Conservation (phyloP, 345 rosid genomes). For the Melastoma malabathricum region DNA sequence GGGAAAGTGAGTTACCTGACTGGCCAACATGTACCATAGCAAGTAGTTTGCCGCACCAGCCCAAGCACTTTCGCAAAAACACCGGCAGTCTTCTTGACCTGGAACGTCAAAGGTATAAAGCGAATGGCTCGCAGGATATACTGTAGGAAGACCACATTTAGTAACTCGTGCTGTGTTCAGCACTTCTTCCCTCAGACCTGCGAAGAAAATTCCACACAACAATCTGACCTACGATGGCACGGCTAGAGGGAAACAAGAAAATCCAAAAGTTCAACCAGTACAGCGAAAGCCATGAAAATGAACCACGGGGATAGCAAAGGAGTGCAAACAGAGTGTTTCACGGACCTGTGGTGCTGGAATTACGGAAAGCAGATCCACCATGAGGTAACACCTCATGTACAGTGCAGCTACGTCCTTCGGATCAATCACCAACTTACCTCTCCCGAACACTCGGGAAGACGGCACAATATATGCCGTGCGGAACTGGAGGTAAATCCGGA, state of each 20-base stretch:
- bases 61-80: conserved; percentile 80
- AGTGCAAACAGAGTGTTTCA: neutral
- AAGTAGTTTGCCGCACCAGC: conserved; percentile 77
- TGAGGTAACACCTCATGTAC: conserved; percentile 48
- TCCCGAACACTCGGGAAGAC: conserved; percentile 80
- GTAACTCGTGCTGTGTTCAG: conserved; percentile 36
- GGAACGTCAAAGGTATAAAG: conserved; percentile 60
- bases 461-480: conserved; percentile 77
- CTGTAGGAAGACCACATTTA: conserved; percentile 47
- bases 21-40: conserved; percentile 77
- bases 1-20: conserved; percentile 45
- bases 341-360: conserved; percentile 73
- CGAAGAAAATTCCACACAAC: conserved; percentile 57
- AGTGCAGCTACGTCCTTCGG: conserved; percentile 58
- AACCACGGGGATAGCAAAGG: neutral
- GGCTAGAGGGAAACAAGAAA: too few species aligned
- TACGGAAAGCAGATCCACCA: conserved; percentile 64
- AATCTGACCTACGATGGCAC: conserved; percentile 25
- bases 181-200: conserved; percentile 38
- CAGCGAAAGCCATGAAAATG: neutral
- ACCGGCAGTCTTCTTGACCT: conserved; percentile 69
- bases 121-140: conserved; percentile 67
- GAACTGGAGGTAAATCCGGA: conserved; percentile 64
- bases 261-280: too few species aligned
- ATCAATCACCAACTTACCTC: conserved; percentile 92